A percentile compares a stretch with the other conserved stretches of the same genome.
phyloP scores from a whole-genome alignment of 2,329 filamentous ascomycete species.

The Stachybotrys chartarum region DNA sequence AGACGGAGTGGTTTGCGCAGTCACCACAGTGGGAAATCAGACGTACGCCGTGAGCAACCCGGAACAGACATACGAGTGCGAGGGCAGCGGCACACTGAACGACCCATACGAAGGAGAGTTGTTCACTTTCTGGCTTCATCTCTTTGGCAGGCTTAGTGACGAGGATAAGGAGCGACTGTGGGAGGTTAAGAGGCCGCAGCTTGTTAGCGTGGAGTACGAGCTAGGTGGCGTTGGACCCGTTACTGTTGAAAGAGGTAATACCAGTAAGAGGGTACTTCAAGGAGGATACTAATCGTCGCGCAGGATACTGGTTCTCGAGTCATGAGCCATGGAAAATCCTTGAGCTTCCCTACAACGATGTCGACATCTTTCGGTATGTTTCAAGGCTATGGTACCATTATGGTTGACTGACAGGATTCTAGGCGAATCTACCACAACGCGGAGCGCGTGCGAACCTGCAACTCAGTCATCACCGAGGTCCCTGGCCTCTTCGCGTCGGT shows the following conservation, averaged over 20 bases:
- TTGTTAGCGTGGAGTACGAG: constrained; percentile 28
- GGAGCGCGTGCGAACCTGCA: constrained; percentile 33
- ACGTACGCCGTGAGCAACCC: constrained; percentile 17
- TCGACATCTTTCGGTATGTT: constrained; percentile 27
- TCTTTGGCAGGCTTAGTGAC: constrained; percentile 24
- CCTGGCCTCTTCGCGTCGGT: constrained; percentile 34
- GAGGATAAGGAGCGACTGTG: constrained; percentile 27
- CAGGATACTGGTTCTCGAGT: constrained; percentile 32
- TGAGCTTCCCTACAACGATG: constrained; percentile 33
- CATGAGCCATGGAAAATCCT: constrained; percentile 35
- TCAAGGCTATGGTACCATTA: background rate
- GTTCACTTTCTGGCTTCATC: constrained; percentile 31
- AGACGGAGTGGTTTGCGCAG: constrained; percentile 30
- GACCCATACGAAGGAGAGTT: constrained; percentile 37
- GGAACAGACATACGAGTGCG: constrained; percentile 26
- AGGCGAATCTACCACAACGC: constrained; percentile 30
- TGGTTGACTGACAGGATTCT: no score
- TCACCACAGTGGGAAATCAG: constrained; percentile 27
- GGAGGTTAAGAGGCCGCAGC: constrained; percentile 28
- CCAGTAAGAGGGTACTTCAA: no score
- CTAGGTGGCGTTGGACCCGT: constrained; percentile 28
- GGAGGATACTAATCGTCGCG: no score
- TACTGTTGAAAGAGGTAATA: constrained; percentile 29
- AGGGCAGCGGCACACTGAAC: constrained; percentile 24
- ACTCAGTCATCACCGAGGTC: constrained; percentile 26